Evolutionary conservation across 352 stramenopile genomes (phyloP), one percentile per base, ranked within the genome.

Genomic region (Thalassiosira allenii): DNA sequence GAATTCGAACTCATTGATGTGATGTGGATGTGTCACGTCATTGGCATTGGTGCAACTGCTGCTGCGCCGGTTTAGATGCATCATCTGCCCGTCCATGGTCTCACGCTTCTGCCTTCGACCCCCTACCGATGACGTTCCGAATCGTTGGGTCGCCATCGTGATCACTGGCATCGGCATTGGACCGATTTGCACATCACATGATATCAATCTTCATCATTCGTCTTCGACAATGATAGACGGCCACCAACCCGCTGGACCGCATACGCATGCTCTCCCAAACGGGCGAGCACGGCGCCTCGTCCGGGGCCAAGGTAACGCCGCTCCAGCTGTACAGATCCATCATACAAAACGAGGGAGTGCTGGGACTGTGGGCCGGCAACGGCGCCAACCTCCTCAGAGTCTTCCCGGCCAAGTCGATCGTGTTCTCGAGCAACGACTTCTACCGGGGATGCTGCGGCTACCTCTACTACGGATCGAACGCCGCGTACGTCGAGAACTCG

Each of bases 301-400:
- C 59, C 23, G 61, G n/a, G 3, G 30, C 62, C 20, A 70, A 52
- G 64, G 47, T 69, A 34, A 72, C 68, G n/a, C 59, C 56, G 11
- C 69, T 92, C 0, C 61, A 78, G 32, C 53, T 94, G 1, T 92
- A 91, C 66, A 63, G 83, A 51, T 82, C 81, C 22, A 92, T 96
- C 34, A 40, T 95, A 58, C 53, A 83, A 44, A 89, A 90, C 23
- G 93, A 96, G 74, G 93, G 93, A 23, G 67, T 95, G 33, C 5
- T 84, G 6, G 93, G 93, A 34, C 77, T 96, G 32, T 96, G 91
- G 91, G 91, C 91, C 9, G 93, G 93, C 1, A 96, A 96, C 76
- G 88, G 84, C 34, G 88, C 91, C 9, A 95, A 95, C 83, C 82
- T 95, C 52, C 52, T 95, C 29, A 83, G 92, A 34, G 88, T 96